These are phyloP conservation scores for Terfezia claveryi DNA, from an alignment of 495 filamentous ascomycete genomes.

Conservation along the genomic window DNA sequence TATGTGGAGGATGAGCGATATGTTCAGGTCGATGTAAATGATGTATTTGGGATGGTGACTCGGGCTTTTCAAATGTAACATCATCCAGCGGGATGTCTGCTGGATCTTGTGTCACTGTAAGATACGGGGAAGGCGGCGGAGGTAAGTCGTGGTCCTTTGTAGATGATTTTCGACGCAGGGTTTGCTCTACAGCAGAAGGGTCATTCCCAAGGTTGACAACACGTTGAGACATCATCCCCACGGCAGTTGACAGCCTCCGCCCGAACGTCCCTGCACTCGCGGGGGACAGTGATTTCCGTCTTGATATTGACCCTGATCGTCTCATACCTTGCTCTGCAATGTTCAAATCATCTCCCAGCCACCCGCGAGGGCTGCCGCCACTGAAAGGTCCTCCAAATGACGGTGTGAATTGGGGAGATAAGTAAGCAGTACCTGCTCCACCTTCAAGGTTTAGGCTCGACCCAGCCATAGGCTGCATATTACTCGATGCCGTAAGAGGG, in stretches of 20 bases:
- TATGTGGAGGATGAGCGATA: background rate
- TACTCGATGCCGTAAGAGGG: conserved; percentile 37
- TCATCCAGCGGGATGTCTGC: background rate
- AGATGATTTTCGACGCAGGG: conserved; percentile 43
- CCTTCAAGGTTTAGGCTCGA: conserved; percentile 25
- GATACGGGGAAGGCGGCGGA: conserved; percentile 20
- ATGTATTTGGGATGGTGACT: conserved; percentile 25
- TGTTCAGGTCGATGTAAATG: background rate
- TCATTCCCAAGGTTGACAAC: conserved; percentile 90
- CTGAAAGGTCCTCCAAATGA: conserved; percentile 43
- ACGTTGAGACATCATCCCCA: conserved; percentile 91
- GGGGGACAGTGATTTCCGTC: conserved; percentile 23
- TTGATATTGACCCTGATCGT: conserved; percentile 44
- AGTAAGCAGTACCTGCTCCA: background rate
- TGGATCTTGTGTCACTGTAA: background rate
- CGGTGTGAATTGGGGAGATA: conserved; percentile 19
- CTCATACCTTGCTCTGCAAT: conserved; percentile 31
- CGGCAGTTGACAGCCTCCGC: conserved; percentile 59
- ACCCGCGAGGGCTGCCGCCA: conserved; percentile 26
- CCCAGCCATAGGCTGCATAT: conserved; percentile 47
- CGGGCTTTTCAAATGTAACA: conserved; percentile 20
- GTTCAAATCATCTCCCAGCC: conserved; percentile 39
- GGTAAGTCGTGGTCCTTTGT: conserved; percentile 17
- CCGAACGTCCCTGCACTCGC: conserved; percentile 39
- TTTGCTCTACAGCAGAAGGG: conserved; percentile 51